Evolutionary conservation across 208 protist species (phyloP).

Genomic region (Leishmania lainsoni): DNA sequence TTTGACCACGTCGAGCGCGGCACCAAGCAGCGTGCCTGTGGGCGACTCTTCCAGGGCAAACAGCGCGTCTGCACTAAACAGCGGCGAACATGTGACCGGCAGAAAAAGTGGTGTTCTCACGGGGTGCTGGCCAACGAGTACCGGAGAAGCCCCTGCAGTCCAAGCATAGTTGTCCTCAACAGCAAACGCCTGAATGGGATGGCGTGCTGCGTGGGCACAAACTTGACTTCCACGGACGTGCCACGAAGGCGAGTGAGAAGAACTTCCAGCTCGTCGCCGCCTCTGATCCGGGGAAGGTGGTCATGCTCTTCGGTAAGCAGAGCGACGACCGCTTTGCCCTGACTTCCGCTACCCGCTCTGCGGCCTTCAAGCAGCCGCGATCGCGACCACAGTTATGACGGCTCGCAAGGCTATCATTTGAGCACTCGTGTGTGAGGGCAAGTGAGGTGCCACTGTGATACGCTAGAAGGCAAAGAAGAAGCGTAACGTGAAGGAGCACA

Average conservation of each 20-base stretch:
- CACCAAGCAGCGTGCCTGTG: conserved; percentile 17
- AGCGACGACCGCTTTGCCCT: conserved; percentile 37
- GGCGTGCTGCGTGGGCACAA: conserved; percentile 43
- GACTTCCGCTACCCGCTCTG: conserved; percentile 50
- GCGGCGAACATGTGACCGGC: not conserved
- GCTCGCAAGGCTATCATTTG: conserved; percentile 21
- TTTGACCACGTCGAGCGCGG: conserved; percentile 15
- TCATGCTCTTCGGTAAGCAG: conserved; percentile 53
- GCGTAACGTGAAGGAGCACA: not conserved
- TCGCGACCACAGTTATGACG: conserved; percentile 40
- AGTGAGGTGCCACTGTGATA: not conserved
- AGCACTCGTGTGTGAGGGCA: not conserved
- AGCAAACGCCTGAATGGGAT: conserved; percentile 47
- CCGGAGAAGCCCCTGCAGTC: conserved; percentile 27
- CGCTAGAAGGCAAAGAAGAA: not conserved
- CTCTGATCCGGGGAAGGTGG: conserved; percentile 40
- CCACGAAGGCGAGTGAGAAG: conserved; percentile 47
- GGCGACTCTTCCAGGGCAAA: not conserved
- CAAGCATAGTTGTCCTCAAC: conserved; percentile 40
- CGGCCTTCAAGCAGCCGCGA: conserved; percentile 41
- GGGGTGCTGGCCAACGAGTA: conserved; percentile 30
- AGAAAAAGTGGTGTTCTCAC: conserved; percentile 31
- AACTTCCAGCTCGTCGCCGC: conserved; percentile 49
- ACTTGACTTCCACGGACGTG: conserved; percentile 46
- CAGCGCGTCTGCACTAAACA: not conserved